Conservation (phyloP, 78 protist species). For the Dictyostelium purpureum region DNA sequence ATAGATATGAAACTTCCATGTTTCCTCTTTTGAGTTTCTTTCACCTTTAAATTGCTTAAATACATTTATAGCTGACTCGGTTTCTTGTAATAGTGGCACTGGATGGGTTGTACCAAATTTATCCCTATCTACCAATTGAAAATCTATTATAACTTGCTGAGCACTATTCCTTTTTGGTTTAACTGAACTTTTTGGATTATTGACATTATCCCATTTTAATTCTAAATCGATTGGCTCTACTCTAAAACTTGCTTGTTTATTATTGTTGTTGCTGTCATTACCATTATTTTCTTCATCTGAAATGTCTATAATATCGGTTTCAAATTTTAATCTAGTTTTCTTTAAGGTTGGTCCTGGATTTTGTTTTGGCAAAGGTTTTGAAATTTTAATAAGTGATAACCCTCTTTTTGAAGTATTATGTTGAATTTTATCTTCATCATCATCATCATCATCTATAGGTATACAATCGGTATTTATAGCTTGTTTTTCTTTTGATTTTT, state of each 20-base stretch:
- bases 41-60: background rate
- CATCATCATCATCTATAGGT: background rate
- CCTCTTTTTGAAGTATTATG: background rate
- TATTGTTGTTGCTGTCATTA: background rate
- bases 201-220: background rate
- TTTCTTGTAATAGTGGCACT: background rate
- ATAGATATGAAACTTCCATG: conserved; percentile 19
- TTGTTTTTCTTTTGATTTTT: too few species aligned
- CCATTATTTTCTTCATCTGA: background rate
- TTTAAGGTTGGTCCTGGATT: background rate
- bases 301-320: background rate
- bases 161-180: conserved; percentile 17
- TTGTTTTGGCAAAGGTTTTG: background rate
- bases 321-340: background rate
- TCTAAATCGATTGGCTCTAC: background rate
- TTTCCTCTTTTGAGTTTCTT: background rate
- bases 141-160: conserved; percentile 35
- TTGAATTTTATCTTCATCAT: background rate
- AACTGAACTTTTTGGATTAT: background rate
- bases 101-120: conserved; percentile 25
- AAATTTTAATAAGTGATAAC: background rate
- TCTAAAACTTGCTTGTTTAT: background rate
- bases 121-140: conserved; percentile 28
- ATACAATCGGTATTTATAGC: background rate
- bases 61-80: background rate